Base-by-base conservation (phyloP, 768 basidiomycete species). In the Coprinellus micaceus region DNA sequence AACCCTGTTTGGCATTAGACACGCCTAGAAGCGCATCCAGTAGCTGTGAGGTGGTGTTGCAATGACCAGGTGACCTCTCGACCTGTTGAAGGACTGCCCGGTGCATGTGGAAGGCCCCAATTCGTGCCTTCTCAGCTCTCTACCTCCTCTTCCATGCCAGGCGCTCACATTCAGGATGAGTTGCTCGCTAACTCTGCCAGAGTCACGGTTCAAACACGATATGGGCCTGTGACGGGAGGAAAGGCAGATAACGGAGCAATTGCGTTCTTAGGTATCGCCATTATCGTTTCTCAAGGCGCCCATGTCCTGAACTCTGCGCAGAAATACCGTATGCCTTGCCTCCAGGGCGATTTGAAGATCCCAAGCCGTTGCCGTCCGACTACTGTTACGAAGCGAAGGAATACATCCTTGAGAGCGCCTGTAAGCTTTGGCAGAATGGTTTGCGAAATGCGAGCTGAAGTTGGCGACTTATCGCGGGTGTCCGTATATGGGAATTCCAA, bases 311-410 rank as follows among this genome's bases (percentile, higher is more conserved):
- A 50, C 15, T n/a, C 11, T 48, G 29, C 33, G 30, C 54, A 91
- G 88, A 91, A 72, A 73, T 91, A 52, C 87, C 88, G 4, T 91
- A 86, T 64, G 88, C 84, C 2, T 67, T 86, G 15, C 81, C 86
- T 26, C 86, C 87, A 0, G 68, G 64, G 13, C 77, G 88, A 24
- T 91, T 89, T 61, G 71, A 82, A 48, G 84, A 90, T 63, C 83
- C 88, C 3, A 62, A 76, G 24, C 73, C 81, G 0, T 69, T 91
- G 3, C 83, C 88, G 1, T 50, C 70, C 2, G 69, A 70, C 43
- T 83, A 80, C 64, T 73, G 67, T 15, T 91, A 90, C 57, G 78
- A 82, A 43, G 67, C 72, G 15, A 85, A 77, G 65, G 82, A 83
- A 45, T 90, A 85, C 63, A 77, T 85, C 54, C 64, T 66, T 11